Conservation (phyloP, 164 flowering plant species). For the Chimonanthus praecox region DNA sequence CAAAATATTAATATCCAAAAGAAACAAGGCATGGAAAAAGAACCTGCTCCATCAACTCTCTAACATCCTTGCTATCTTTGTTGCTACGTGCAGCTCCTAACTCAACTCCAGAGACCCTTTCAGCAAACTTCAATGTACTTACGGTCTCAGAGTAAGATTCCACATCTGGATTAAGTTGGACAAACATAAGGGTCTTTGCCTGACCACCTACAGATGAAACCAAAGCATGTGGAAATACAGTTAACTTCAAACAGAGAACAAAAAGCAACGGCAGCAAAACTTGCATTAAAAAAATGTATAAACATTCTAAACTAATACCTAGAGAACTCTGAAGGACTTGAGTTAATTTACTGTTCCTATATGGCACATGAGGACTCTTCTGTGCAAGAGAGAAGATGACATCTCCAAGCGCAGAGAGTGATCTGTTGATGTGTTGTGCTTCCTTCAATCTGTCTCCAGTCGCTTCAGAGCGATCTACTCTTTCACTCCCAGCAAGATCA, state of each 20-base stretch:
- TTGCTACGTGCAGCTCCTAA: slow-evolving; percentile 87
- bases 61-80: slow-evolving; percentile 82
- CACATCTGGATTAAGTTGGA: slow-evolving; percentile 84
- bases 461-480: slow-evolving; percentile 90
- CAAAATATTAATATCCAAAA: not conserved
- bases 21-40: not conserved
- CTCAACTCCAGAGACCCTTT: slow-evolving; percentile 95
- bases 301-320: slow-evolving; percentile 33
- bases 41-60: slow-evolving; percentile 92
- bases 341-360: slow-evolving; percentile 95
- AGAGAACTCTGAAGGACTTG: slow-evolving; percentile 93
- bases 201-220: slow-evolving; percentile 63
- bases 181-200: slow-evolving; percentile 98
- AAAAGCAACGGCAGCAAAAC: not conserved
- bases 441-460: slow-evolving; percentile 88
- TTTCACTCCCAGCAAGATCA: slow-evolving; percentile 99
- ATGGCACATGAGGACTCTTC: slow-evolving; percentile 86
- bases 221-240: not conserved
- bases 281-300: not conserved
- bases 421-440: slow-evolving; percentile 96
- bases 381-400: slow-evolving; percentile 86
- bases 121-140: slow-evolving; percentile 97
- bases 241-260: not conserved
- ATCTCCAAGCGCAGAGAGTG: slow-evolving; percentile 91
- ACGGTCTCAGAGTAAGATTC: slow-evolving; percentile 64